Percentiles rank a stretch among this genome's conserved stretches.
phyloP scores from a whole-genome alignment of 257 asterid genomes.

The Phtheirospermum japonicum region DNA sequence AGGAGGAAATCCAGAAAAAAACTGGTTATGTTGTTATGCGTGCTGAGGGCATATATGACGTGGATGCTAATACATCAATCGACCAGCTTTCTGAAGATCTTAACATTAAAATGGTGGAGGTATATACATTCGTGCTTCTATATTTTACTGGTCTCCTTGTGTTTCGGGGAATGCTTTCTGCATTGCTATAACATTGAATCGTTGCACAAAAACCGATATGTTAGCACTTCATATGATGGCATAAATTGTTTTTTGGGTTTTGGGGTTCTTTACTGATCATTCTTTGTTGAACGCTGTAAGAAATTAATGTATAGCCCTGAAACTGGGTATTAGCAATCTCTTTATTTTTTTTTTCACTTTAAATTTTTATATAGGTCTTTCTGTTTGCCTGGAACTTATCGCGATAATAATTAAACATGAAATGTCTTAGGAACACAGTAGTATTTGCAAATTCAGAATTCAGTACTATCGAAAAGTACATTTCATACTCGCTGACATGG shows the following conservation, averaged over 20 bases:
- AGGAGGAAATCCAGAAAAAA: slow-evolving; percentile 99
- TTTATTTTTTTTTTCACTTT: neutral
- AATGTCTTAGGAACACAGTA: slow-evolving; percentile 1
- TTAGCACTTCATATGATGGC: slow-evolving; percentile 4
- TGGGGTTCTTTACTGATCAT: neutral
- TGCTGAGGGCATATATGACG: slow-evolving; percentile 90
- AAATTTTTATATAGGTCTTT: neutral
- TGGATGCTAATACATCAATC: slow-evolving; percentile 95
- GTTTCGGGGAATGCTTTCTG: slow-evolving; percentile 16
- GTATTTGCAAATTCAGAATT: slow-evolving; percentile 16
- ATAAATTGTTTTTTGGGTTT: neutral
- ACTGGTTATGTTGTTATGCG: slow-evolving; percentile 97
- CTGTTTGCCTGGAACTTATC: neutral
- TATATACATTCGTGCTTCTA: slow-evolving; percentile 25
- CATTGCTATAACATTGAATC: neutral
- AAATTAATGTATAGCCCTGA: slow-evolving; percentile 1
- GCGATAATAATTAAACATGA: neutral
- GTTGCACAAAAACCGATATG: slow-evolving; percentile 5
- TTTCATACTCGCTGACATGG: slow-evolving; percentile 21
- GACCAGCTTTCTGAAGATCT: slow-evolving; percentile 98
- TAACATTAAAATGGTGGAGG: slow-evolving; percentile 93
- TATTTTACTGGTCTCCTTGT: slow-evolving; percentile 6
- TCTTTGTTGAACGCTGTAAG: neutral
- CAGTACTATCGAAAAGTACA: slow-evolving; percentile 9
- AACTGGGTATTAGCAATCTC: neutral